Evolutionary conservation across 202 grass and related monocot species (phyloP), one percentile per base, ranked within the genome.

Genomic region (Cymbopogon flexuosus): DNA sequence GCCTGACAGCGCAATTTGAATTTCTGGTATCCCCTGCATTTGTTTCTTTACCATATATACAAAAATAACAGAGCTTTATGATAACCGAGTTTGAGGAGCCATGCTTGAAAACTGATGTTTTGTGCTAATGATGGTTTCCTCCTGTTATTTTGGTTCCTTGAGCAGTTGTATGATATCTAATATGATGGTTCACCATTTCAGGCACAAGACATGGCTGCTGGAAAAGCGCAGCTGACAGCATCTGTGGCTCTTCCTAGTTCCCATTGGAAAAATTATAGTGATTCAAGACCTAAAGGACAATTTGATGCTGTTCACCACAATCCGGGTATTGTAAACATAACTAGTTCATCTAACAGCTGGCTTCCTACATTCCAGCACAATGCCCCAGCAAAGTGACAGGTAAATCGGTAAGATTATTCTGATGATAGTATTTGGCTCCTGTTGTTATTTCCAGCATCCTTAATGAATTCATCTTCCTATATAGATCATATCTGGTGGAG

Each of bases 301-400:
- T 54, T 76, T 86, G 89, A 92, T 74, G 80, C 57, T 59, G 78
- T 74, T 82, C 59, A 70, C 71, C 69, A 68, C 21, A 79, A 70
- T 71, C 83, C 88, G 79, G 78, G 90, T 87, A 90, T 79, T 84
- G 77, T 68, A 33, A 96, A 80, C 67, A 90, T 88, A 67, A 73
- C 67, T 86, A 49, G 68, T 19, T 77, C 90, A 80, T 83, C 93
- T 46, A 90, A 81, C n/a, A 84, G 73, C 22, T 84, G 85, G 84
- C 62, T 75, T 75, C 81, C 80, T 76, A 90, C 88, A 79, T 90
- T 85, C 47, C 73, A 87, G 18, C 88, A 77, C 47, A 90, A 87
- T 79, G 72, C 85, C 15, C 82, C 83, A 68, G 45, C 80, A 40
- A 96, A 90, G 68, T 96, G 68, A 89, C 36, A 68, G 77, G 75